A percentile compares a stretch with the other conserved stretches of the same genome.
These are phyloP conservation scores for Tephrocybe sp. DNA, from an alignment of 768 basidiomycete species.

Conservation along the genomic window DNA sequence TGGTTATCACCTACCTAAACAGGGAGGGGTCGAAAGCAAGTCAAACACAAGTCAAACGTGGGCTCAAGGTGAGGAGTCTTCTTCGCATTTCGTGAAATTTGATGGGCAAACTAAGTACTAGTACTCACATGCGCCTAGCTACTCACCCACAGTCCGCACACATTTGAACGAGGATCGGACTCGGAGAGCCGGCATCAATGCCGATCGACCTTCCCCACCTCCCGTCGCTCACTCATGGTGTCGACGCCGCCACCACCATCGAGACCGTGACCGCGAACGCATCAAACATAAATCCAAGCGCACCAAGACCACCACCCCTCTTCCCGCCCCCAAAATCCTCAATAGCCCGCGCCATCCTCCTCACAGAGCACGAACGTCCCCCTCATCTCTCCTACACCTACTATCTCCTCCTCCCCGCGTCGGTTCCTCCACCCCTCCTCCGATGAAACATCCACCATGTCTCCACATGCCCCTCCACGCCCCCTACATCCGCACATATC, in stretches of 20 bases:
- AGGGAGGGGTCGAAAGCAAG: no score
- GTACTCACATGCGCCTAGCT: no score
- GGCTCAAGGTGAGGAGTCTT: no score
- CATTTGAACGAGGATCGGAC: no score
- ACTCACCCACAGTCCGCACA: no score
- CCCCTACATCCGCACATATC: conserved; percentile 33
- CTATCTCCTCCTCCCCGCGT: conserved; percentile 37
- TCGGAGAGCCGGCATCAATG: no score
- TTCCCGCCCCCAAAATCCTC: conserved; percentile 23
- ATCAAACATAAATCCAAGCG: background rate
- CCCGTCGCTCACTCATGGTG: background rate
- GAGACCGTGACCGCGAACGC: background rate
- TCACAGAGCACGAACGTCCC: conserved; percentile 41
- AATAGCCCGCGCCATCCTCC: conserved; percentile 42
- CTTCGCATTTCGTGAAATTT: no score
- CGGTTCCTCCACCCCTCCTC: conserved; percentile 37
- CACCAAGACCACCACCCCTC: no score
- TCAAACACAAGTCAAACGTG: no score
- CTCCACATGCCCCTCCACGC: conserved; percentile 30
- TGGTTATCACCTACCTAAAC: no score
- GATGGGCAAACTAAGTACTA: no score
- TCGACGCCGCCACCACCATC: background rate
- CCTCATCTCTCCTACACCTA: conserved; percentile 46
- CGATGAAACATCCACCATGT: conserved; percentile 42
- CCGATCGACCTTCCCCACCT: no score